phyloP scores from a whole-genome alignment of 257 asterid genomes.

The Solanum sejunctum region DNA sequence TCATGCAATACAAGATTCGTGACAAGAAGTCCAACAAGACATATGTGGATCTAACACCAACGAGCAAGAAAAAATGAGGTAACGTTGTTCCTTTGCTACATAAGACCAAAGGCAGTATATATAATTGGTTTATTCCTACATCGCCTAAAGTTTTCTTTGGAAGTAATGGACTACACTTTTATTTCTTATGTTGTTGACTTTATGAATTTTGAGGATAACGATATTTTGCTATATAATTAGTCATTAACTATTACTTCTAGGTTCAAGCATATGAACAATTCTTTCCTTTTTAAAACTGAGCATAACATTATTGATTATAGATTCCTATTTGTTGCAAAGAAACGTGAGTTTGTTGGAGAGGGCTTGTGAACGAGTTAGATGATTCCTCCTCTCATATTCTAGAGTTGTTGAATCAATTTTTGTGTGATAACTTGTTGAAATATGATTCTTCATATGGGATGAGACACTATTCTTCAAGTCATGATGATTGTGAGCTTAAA shows the following conservation, averaged over 20 bases:
- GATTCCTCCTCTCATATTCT: not conserved
- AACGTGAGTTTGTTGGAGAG: not conserved
- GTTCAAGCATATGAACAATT: not conserved
- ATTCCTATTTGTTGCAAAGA: not conserved
- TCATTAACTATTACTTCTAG: not conserved
- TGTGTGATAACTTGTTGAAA: not conserved
- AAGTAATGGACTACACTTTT: not conserved
- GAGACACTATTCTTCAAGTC: not conserved
- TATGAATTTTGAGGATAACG: not conserved
- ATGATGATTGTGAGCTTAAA: not conserved
- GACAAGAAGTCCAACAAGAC: not conserved
- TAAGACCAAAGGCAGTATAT: not conserved
- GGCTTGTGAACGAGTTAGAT: not conserved
- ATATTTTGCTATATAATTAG: not conserved
- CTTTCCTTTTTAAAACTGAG: not conserved
- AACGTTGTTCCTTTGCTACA: not conserved
- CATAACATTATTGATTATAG: not conserved
- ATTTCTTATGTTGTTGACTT: not conserved
- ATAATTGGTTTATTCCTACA: not conserved
- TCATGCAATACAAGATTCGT: not conserved
- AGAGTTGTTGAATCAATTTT: not conserved
- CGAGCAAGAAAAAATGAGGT: not conserved
- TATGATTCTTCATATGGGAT: not conserved
- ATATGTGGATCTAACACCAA: not conserved
- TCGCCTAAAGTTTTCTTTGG: not conserved